Base-by-base conservation (phyloP, 139 green algal genomes). In the Eudorina sp. region DNA sequence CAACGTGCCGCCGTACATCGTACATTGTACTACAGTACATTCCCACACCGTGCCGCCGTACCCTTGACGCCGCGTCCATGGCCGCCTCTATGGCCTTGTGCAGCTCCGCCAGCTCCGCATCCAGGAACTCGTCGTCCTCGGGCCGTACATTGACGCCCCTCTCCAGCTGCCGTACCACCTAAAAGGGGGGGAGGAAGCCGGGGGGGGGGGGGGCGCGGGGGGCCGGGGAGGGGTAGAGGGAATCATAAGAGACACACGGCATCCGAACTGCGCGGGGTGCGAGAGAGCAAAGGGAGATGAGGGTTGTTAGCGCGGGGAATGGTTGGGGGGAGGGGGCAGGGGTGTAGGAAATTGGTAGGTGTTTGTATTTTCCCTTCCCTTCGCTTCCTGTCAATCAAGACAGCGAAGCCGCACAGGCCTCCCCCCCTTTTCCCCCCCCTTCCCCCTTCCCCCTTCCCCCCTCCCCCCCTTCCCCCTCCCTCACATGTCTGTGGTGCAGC, bases 101-200 rank as follows among this genome's bases (percentile, higher is more conserved):
- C 51, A 84, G 77, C 53, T 73, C 36, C 53, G 53, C 77, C 77
- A 84, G 19, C 77, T 84, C 77, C 77, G 53, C 53, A 29, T 84
- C 77, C 53, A 84, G 23, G 5, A 23, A 53, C 1, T 84, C 77
- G 55, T 84, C 77, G 23, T 84, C 77, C 0, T 38, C 77, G 5
- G 77, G 77, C 36, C 77, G 77, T 29, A 73, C 53, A 38, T 84
- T 84, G 51, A 84, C 72, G 53, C 53, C 34, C 8, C 77, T 53
- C 53, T 84, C 77, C 53, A 84, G 77, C 77, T 66, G 31, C 8
- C 38, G 77, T 8, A 72, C 40, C 36, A 72, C 53, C 75, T 83
- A 51, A 19, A 21, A 34, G 66, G 38, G 64, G 19, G 55, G 66
- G 66, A 34, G 38, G 38, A 4, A 46, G 66, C 4, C 2, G 31